phyloP scores from a whole-genome alignment of 1,284 basidiomycete genomes.

The Papiliotrema flavescens region DNA sequence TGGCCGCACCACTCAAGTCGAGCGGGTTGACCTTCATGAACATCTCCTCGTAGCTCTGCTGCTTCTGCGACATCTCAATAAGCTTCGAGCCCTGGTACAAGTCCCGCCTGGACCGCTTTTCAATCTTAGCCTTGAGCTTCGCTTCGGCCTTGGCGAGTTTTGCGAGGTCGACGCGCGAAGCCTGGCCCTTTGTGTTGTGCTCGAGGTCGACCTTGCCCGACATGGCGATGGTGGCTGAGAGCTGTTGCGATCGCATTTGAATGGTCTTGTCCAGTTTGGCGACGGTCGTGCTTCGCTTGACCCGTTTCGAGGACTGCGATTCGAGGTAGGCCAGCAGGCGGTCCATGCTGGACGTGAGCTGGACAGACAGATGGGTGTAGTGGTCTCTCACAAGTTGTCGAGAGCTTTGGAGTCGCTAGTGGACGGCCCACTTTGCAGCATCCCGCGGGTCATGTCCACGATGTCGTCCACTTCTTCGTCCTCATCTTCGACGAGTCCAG shows the following conservation, averaged over 20 bases:
- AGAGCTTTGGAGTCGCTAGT: constrained; percentile 40
- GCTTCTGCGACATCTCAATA: constrained; percentile 86
- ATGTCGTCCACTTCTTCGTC: constrained; percentile 82
- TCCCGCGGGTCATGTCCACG: constrained; percentile 68
- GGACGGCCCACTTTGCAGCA: constrained; percentile 54
- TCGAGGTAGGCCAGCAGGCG: constrained; percentile 66
- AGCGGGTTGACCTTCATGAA: constrained; percentile 99
- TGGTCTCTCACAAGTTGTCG: constrained; percentile 43
- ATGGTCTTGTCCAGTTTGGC: constrained; percentile 87
- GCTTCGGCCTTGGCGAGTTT: constrained; percentile 98
- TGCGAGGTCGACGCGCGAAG: constrained; percentile 93
- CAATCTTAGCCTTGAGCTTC: constrained; percentile 95
- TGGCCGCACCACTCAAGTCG: constrained; percentile 70
- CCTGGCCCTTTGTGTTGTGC: constrained; percentile 89
- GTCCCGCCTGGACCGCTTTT: constrained; percentile 71
- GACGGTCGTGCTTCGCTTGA: constrained; percentile 51
- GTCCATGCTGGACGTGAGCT: constrained; percentile 45
- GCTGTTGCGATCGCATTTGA: constrained; percentile 79
- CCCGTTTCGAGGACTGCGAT: constrained; percentile 60
- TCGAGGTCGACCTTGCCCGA: constrained; percentile 87
- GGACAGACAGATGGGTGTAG: neutral
- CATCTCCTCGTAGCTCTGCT: constrained; percentile 97
- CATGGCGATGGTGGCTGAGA: constrained; percentile 79
- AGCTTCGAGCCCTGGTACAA: constrained; percentile 95
- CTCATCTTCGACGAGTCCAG: constrained; percentile 88